Evolutionary conservation across 306 rosid species (phyloP), one percentile per base, ranked within the genome.

Genomic region (Rosa multiflora): DNA sequence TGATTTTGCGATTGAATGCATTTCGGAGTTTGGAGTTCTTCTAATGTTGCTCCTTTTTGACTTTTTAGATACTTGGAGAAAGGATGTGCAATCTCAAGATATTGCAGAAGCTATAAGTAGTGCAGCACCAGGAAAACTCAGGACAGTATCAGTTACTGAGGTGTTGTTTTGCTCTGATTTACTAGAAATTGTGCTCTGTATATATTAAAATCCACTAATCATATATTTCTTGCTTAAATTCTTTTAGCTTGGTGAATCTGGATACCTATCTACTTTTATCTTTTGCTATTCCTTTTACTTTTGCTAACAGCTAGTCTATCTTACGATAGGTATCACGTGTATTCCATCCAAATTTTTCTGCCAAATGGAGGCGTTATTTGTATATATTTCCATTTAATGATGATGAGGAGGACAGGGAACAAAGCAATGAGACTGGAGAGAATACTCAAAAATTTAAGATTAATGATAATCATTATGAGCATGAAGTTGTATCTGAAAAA

Each of bases 291-390:
- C n/a, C 40, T 63, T 55, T 29, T 37, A 75, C 21, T 79, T 32
- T 79, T 75, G 10, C 78, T 63, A 46, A 78, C 46, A 73, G 52
- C 44, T 51, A 64, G 64, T 75, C 66, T 71, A 66, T 67, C 81
- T 56, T 82, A 43, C 73, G 87, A 80, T 78, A 95, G 99, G 98
- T 92, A 69, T 95, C 98, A 39, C 98, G 96, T 18, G 79, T 14
- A 58, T 95, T 95, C 83, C 99, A 95, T 88, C 98, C 99, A 9
- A 94, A 91, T 78, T 92, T 94, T 81, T 89, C 99, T 78, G 99
- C 99, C 82, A 88, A 90, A 82, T 92, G 99, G 97, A 91, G 99
- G 86, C 97, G 80, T 6, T 94, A 94, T 82, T 89, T 94, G 46
- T 94, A 94, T 79, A 91, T 91, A 67, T 91, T 94, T 64, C 99